Percentiles rank a stretch among this genome's conserved stretches.
Evolutionary conservation across 352 stramenopile species (phyloP).

Genomic region (Hyaloperonospora arabidopsidis): DNA sequence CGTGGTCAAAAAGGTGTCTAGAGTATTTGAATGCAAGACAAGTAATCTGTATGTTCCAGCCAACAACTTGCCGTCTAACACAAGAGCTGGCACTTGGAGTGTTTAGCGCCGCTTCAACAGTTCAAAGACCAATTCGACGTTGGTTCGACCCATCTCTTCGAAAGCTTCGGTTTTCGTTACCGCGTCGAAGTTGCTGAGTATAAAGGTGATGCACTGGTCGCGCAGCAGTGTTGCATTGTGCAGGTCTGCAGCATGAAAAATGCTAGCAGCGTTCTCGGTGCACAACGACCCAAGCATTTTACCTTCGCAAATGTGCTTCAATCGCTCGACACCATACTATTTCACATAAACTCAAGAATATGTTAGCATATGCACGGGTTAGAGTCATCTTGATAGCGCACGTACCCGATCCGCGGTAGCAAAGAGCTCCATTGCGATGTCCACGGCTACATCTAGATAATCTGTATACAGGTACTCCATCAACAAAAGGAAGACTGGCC

Average conservation of each 20-base stretch:
- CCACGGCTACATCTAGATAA: constrained; percentile 86
- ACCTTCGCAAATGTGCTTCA: constrained; percentile 93
- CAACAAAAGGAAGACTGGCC: constrained; percentile 89
- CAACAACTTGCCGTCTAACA: constrained; percentile 14
- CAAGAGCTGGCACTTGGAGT: background rate
- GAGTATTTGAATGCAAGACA: constrained; percentile 1
- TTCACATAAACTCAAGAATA: constrained; percentile 1
- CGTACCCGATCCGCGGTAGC: constrained; percentile 84
- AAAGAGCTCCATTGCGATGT: constrained; percentile 92
- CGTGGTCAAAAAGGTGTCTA: constrained; percentile 9
- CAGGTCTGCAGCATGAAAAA: constrained; percentile 94
- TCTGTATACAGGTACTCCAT: constrained; percentile 96
- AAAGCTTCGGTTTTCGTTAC: constrained; percentile 95
- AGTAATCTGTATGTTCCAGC: constrained; percentile 15
- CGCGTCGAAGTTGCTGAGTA: constrained; percentile 95
- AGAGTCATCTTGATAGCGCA: background rate
- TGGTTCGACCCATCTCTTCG: constrained; percentile 96
- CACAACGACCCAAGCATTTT: constrained; percentile 93
- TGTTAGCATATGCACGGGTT: constrained; percentile 8
- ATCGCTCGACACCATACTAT: constrained; percentile 76
- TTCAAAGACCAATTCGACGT: constrained; percentile 98
- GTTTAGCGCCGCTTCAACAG: constrained; percentile 82
- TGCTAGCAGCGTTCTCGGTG: constrained; percentile 92
- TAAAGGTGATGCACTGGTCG: constrained; percentile 94
- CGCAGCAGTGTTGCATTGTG: constrained; percentile 90